Conservation (phyloP, 1,139 yeast species). For the Pichia norvegensis region DNA sequence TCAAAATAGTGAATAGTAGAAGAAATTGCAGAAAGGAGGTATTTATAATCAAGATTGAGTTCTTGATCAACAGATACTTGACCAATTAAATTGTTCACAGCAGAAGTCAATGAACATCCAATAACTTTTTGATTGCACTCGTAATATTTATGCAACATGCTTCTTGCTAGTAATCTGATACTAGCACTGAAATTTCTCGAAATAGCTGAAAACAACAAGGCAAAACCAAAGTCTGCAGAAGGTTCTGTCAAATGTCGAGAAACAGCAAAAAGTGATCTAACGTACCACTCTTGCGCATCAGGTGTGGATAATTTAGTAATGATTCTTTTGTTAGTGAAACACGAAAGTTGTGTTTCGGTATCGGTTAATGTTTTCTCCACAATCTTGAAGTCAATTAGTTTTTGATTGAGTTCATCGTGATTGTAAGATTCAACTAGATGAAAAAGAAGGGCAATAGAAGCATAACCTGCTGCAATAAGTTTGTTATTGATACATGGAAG, state of each 20-base stretch:
- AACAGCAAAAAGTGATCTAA: slow-evolving; percentile 33
- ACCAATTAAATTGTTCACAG: slow-evolving; percentile 25
- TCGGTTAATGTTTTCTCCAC: slow-evolving; percentile 28
- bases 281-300: slow-evolving; percentile 47
- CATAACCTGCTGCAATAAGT: slow-evolving; percentile 43
- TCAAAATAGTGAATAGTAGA: slow-evolving; percentile 33
- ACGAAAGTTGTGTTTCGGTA: slow-evolving; percentile 33
- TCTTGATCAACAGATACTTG: slow-evolving; percentile 6
- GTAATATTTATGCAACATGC: slow-evolving; percentile 27
- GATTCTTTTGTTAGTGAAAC: slow-evolving; percentile 40
- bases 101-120: slow-evolving; percentile 24
- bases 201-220: slow-evolving; percentile 39
- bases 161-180: slow-evolving; percentile 31
- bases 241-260: slow-evolving; percentile 14
- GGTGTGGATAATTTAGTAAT: slow-evolving; percentile 40
- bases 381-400: slow-evolving; percentile 18
- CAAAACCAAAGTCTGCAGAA: slow-evolving; percentile 26
- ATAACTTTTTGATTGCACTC: slow-evolving; percentile 23
- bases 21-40: slow-evolving; percentile 38
- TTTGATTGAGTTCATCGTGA: slow-evolving; percentile 7
- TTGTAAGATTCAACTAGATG: slow-evolving; percentile 5
- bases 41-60: slow-evolving; percentile 26
- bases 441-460: slow-evolving; percentile 24
- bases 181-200: slow-evolving; percentile 34
- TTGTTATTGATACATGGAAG: slow-evolving; percentile 42